Evolutionary conservation across 2,329 filamentous ascomycete genomes (phyloP), one percentile per base, ranked within the genome.

Genomic region (Pseudocercospora vitis): DNA sequence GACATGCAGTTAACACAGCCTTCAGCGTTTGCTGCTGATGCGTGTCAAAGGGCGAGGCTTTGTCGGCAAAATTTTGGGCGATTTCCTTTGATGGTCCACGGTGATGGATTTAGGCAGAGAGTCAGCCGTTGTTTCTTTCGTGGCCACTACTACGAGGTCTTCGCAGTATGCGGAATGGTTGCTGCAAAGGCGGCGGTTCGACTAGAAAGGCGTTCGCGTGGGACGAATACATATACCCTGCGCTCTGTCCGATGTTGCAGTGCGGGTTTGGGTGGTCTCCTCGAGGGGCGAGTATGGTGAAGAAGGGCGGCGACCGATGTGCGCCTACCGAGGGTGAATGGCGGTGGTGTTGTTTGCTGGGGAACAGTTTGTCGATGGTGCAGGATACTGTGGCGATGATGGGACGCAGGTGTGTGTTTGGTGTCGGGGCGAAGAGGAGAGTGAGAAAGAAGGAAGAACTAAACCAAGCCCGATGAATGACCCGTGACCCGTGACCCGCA

Each of bases 161-260:
- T 83, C 88, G 86, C 85, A 86, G 82, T 88, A 89, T 91, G 84
- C 90, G 90, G 89, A 95, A 95, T 83, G 87, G 82, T 60, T 66
- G 63, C 84, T 95, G 89, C 88, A 90, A 89, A 81, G 89, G 85
- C 81, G 89, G 89, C 83, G 86, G 86, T 80, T 87, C 85, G 86
- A 92, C 87, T 89, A 86, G 89, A 85, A 89, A 91, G 86, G 90
- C 85, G 88, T 88, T 84, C 84, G 83, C 83, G 85, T 88, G 87
- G 89, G 89, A 87, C 89, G 91, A 91, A 96, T 95, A 95, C 91
- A 95, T 95, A 95, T 88, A 95, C 90, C 63, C 65, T 66, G 64
- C 58, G 53, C 62, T 60, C 39, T 63, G 58, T 14, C 48, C 58
- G 58, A 50, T 37, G 55, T 37, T 26, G 53, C 44, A 49, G 55